Percentiles rank a stretch among this genome's conserved stretches.
Conservation (phyloP, 1,139 yeast genomes). For the Trichomonascaceae sp. region DNA sequence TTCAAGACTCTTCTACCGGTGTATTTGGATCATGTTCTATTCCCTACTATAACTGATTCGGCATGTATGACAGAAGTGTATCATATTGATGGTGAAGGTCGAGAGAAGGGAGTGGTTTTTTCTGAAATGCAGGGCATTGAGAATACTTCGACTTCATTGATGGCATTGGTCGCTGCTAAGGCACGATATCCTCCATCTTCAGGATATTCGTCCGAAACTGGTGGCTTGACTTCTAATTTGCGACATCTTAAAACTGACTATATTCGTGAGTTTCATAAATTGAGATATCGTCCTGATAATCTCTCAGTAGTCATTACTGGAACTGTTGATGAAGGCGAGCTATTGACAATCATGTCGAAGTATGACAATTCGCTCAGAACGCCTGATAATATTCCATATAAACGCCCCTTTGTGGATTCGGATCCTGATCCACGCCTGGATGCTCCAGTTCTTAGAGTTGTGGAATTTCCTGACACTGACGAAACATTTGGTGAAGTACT, state of each 20-base stretch:
- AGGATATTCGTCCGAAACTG: constrained; percentile 90
- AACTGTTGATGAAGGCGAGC: constrained; percentile 66
- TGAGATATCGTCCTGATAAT: constrained; percentile 76
- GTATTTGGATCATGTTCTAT: constrained; percentile 77
- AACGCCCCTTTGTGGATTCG: constrained; percentile 81
- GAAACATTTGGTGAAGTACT: constrained; percentile 75
- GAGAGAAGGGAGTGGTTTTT: constrained; percentile 94
- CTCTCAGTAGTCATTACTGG: constrained; percentile 80
- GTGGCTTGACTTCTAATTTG: constrained; percentile 77
- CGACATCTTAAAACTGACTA: constrained; percentile 66
- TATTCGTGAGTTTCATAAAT: constrained; percentile 67
- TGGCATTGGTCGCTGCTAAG: constrained; percentile 59
- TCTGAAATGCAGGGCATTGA: constrained; percentile 97
- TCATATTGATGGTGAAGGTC: constrained; percentile 85
- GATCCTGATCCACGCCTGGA: constrained; percentile 39
- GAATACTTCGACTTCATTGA: constrained; percentile 66
- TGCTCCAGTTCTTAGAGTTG: constrained; percentile 39
- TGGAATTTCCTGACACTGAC: constrained; percentile 85
- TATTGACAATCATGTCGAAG: constrained; percentile 51
- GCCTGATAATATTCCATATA: constrained; percentile 33
- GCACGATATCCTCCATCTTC: constrained; percentile 53
- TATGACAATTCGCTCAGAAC: constrained; percentile 57
- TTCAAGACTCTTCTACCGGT: constrained; percentile 78
- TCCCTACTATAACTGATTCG: constrained; percentile 83
- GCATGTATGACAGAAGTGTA: constrained; percentile 94